Conservation (phyloP, 1,284 basidiomycete genomes). For the Mrakiaceae sp. region DNA sequence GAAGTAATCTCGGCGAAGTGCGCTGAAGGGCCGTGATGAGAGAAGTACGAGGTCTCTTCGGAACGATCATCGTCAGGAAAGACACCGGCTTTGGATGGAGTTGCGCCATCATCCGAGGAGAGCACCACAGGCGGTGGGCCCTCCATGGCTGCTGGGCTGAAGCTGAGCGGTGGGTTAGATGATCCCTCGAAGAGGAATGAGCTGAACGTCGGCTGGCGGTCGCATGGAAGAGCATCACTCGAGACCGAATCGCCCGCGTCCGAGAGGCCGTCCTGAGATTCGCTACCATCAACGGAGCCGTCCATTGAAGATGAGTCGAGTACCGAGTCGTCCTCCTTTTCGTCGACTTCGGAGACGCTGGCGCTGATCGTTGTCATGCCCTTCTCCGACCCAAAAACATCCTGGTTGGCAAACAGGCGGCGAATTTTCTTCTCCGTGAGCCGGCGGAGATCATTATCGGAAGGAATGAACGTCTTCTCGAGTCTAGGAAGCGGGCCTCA, state of each 20-base stretch:
- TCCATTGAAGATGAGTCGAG: slow-evolving; percentile 40
- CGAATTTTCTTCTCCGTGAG: slow-evolving; percentile 29
- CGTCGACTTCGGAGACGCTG: slow-evolving; percentile 67
- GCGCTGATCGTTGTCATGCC: slow-evolving; percentile 35
- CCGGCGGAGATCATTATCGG: slow-evolving; percentile 34
- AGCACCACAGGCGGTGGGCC: neutral
- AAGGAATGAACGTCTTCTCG: slow-evolving; percentile 38
- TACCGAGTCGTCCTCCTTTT: slow-evolving; percentile 47
- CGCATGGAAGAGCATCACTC: neutral
- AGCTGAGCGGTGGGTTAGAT: no score
- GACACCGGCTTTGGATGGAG: no score
- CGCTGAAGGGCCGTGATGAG: neutral
- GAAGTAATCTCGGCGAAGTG: neutral
- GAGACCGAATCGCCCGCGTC: slow-evolving; percentile 21
- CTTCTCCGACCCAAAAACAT: slow-evolving; percentile 28
- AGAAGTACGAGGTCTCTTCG: neutral
- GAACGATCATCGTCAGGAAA: no score
- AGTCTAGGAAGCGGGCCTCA: slow-evolving; percentile 40
- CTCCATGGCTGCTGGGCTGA: neutral
- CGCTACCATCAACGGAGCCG: slow-evolving; percentile 41
- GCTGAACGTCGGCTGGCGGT: no score
- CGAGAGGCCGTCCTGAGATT: slow-evolving; percentile 24
- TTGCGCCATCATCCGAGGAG: neutral
- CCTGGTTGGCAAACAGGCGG: slow-evolving; percentile 41
- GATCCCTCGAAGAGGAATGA: no score